Evolutionary conservation across 2,329 filamentous ascomycete genomes (phyloP).

Genomic region (Alternaria consortialis): DNA sequence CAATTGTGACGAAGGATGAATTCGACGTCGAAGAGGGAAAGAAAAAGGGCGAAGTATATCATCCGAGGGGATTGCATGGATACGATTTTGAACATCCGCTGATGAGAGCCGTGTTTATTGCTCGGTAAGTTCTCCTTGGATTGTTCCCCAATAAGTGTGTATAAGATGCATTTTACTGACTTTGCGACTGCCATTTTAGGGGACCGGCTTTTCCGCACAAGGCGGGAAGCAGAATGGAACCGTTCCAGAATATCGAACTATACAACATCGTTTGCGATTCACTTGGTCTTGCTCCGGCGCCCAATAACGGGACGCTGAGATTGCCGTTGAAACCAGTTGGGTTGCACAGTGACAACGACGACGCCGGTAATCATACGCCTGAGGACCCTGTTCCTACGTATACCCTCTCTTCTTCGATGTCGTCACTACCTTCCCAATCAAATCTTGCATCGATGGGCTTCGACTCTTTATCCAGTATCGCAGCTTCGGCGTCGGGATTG

Average conservation of each 20-base stretch:
- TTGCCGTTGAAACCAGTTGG: conserved; percentile 73
- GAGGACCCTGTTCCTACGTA: conserved; percentile 58
- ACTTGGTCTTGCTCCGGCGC: conserved; percentile 73
- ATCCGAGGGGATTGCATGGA: conserved; percentile 86
- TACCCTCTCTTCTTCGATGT: conserved; percentile 4
- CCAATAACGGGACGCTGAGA: conserved; percentile 88
- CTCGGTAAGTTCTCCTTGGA: conserved; percentile 44
- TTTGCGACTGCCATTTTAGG: conserved; percentile 47
- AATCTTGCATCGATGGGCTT: conserved; percentile 26
- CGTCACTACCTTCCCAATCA: not conserved
- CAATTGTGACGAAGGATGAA: conserved; percentile 81
- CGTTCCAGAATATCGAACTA: conserved; percentile 93
- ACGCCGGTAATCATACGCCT: conserved; percentile 58
- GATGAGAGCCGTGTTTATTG: conserved; percentile 96
- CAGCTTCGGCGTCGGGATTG: conserved; percentile 33
- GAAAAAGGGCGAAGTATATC: conserved; percentile 72
- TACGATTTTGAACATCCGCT: conserved; percentile 95
- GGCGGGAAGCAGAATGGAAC: conserved; percentile 78
- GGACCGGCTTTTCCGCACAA: conserved; percentile 91
- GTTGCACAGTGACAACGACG: conserved; percentile 63
- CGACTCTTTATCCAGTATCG: conserved; percentile 32
- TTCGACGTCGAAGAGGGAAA: conserved; percentile 77
- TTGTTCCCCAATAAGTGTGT: no score
- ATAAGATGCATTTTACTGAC: no score
- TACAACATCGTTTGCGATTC: conserved; percentile 96